phyloP scores from a whole-genome alignment of 495 filamentous ascomycete genomes.

The Neurospora tetraspora region DNA sequence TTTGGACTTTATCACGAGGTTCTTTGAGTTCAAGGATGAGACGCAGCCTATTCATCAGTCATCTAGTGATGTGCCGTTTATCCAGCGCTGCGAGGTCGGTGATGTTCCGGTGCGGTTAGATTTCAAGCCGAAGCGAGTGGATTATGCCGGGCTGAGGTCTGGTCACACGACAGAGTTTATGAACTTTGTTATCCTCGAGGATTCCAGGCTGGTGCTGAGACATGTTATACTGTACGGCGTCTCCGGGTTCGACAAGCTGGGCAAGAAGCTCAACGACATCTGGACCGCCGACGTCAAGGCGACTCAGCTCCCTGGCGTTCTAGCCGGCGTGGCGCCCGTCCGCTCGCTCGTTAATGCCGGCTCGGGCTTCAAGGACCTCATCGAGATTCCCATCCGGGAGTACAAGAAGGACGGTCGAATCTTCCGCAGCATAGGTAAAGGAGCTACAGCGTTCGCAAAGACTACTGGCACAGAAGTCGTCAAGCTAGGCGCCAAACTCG shows the following conservation, averaged over 20 bases:
- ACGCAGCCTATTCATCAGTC: conserved; percentile 38
- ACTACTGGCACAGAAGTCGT: conserved; percentile 87
- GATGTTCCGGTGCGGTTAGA: conserved; percentile 76
- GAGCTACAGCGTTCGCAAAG: conserved; percentile 76
- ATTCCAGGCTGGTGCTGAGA: conserved; percentile 73
- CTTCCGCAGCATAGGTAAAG: conserved; percentile 83
- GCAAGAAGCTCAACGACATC: conserved; percentile 81
- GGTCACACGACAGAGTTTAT: conserved; percentile 98
- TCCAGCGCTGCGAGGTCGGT: conserved; percentile 83
- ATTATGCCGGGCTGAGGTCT: conserved; percentile 89
- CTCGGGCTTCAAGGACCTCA: conserved; percentile 71
- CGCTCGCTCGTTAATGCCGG: conserved; percentile 85
- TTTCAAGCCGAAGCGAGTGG: conserved; percentile 95
- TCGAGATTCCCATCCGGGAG: conserved; percentile 82
- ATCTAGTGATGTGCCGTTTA: conserved; percentile 68
- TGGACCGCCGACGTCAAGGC: conserved; percentile 93
- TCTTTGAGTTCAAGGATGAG: conserved; percentile 95
- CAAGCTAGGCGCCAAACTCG: conserved; percentile 87
- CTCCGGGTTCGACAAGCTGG: conserved; percentile 78
- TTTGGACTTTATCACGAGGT: conserved; percentile 90
- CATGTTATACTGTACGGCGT: conserved; percentile 90
- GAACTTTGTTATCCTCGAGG: conserved; percentile 94
- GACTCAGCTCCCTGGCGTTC: conserved; percentile 80
- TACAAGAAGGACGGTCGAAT: conserved; percentile 92
- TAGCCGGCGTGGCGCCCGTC: conserved; percentile 84